Conservation (phyloP, 148 eudicot species). For the Agrostemma githago region DNA sequence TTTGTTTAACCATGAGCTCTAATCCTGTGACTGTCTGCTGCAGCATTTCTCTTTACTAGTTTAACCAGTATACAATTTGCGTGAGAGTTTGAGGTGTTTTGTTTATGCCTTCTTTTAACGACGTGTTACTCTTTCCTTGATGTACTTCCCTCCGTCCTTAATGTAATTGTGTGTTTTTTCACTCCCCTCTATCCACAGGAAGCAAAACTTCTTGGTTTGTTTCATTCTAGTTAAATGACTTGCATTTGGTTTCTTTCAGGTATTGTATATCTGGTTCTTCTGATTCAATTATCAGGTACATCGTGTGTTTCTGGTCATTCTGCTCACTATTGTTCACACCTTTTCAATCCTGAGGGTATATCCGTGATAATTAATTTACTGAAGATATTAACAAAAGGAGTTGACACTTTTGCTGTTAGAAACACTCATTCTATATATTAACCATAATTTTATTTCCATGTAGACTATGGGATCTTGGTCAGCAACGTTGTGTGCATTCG, state of each 20-base stretch:
- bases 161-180: background rate
- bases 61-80: background rate
- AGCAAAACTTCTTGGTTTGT: background rate
- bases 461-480: constrained; percentile 98
- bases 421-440: background rate
- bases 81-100: background rate
- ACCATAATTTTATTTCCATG: constrained; percentile 9
- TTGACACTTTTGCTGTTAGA: background rate
- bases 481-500: constrained; percentile 94
- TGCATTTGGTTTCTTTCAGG: constrained; percentile 36
- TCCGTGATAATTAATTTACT: background rate
- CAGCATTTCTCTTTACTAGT: background rate
- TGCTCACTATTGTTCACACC: background rate
- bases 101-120: background rate
- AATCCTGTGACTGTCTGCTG: background rate
- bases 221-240: background rate
- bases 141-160: background rate
- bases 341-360: background rate
- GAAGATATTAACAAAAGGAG: background rate
- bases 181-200: background rate
- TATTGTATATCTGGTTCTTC: constrained; percentile 96
- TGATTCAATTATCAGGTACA: constrained; percentile 95
- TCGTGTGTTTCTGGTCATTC: constrained; percentile 7
- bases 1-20: constrained; percentile 4
- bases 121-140: background rate